Conservation (phyloP, 768 basidiomycete genomes). For the Suillus occidentalis region DNA sequence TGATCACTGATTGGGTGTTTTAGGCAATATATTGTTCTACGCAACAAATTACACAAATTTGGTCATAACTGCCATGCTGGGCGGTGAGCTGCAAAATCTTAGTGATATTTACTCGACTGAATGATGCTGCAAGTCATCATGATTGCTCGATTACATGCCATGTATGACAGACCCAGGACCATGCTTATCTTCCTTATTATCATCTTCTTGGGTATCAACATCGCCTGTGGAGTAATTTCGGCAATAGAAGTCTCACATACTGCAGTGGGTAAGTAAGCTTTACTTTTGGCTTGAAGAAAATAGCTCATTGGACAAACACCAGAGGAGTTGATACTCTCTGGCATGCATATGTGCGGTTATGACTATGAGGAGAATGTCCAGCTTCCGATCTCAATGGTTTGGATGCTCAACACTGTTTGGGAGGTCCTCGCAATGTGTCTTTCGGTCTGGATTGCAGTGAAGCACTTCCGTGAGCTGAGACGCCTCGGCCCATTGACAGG, state of each 20-base stretch:
- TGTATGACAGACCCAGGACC: not conserved
- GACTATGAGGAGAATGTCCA: too few relatives aligned
- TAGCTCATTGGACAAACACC: not conserved
- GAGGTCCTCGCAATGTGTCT: too few relatives aligned
- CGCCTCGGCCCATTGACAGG: not conserved
- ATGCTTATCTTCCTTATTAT: too few relatives aligned
- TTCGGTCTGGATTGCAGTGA: not conserved
- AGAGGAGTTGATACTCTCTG: not conserved
- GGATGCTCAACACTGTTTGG: too few relatives aligned
- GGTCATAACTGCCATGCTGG: not conserved
- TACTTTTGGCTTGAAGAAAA: not conserved
- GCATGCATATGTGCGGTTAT: not conserved
- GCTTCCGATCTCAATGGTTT: not conserved
- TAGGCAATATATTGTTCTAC: not conserved
- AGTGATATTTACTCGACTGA: not conserved
- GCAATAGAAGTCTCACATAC: not conserved
- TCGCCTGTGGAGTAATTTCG: not conserved
- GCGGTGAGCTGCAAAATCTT: not conserved
- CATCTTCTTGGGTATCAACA: not conserved
- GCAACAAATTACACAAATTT: not conserved
- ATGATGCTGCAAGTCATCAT: not conserved
- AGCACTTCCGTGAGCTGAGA: not conserved
- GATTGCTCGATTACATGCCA: not conserved
- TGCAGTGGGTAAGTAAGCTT: not conserved
- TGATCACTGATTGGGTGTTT: not conserved